These are phyloP conservation scores for Yarrowia bubula DNA, from an alignment of 805 yeast species.

Conservation along the genomic window DNA sequence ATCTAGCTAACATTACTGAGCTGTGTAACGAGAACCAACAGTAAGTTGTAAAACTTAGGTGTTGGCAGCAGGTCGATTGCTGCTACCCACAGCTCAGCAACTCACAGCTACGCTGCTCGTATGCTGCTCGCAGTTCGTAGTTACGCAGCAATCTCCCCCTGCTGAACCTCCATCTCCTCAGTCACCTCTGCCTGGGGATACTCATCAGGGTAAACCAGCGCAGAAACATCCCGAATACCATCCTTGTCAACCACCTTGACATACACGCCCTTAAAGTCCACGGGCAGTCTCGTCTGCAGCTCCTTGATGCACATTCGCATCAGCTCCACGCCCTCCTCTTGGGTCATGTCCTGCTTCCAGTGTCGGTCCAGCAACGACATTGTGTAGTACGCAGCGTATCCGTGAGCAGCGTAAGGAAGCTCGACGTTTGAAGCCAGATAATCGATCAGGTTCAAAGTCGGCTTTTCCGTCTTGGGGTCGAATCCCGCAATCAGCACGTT, in stretches of 20 bases:
- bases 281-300: slow-evolving; percentile 79
- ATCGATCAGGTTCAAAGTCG: slow-evolving; percentile 84
- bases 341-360: slow-evolving; percentile 70
- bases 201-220: slow-evolving; percentile 8
- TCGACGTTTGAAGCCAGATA: slow-evolving; percentile 89
- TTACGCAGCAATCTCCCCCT: slow-evolving; percentile 15
- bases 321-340: slow-evolving; percentile 75
- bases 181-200: slow-evolving; percentile 4
- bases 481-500: slow-evolving; percentile 86
- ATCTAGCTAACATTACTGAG: no score
- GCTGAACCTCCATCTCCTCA: slow-evolving; percentile 14
- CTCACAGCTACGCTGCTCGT: no score
- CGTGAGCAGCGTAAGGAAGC: slow-evolving; percentile 96
- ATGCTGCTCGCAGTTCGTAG: no score
- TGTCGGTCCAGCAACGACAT: slow-evolving; percentile 88
- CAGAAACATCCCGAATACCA: slow-evolving; percentile 43
- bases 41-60: no score
- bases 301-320: slow-evolving; percentile 73
- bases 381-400: slow-evolving; percentile 96
- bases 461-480: slow-evolving; percentile 56
- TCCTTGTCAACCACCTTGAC: slow-evolving; percentile 65
- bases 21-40: no score
- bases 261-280: slow-evolving; percentile 86
- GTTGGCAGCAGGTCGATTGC: no score
- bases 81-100: no score